Evolutionary conservation across 1,284 basidiomycete genomes (phyloP), one percentile per base, ranked within the genome.

Genomic region (Chalciporus sp.): DNA sequence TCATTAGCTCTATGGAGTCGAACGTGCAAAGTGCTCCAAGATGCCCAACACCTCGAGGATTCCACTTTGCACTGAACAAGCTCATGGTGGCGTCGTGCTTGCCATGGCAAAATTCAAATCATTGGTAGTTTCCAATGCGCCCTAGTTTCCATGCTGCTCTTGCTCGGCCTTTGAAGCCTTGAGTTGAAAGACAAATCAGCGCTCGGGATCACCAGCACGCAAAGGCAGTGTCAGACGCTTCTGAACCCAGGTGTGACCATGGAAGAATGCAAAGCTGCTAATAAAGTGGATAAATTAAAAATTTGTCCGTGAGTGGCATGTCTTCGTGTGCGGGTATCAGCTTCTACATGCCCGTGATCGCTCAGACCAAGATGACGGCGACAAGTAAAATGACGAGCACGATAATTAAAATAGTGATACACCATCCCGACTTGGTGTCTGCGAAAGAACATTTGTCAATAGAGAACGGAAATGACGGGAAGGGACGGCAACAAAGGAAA

Each of bases 361-460:
- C 39, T 74, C 61, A 84, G 31, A 80, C 65, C 20, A 84, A 63
- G 33, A 84, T 75, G 17, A 82, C 80, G 1, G 75, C 67, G n/a
- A 83, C 52, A 7, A 84, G 72, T 10, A 84, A 71, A 19, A 78
- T 63, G 55, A 75, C 68, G 3, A 84, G 72, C 12, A 84, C 68
- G 29, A 82, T 67, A 35, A 79, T 80, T 41, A 85, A 66, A 44
- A 82, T 76, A 16, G 72, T 76, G 45, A 90, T 84, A 62, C 84
- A 85, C 85, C 84, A 90, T 16, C 84, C 83, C 16, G 85, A 87
- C 59, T 83, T 84, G n/a, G 83, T 85, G 61, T 86, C 86, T 89
- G 39, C 8, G 23, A 23, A 23, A 4, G 29, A 29, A 20, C 35
- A 19, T 27, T 7, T 11, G 11, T 47, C 6, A 16, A 4, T 60